Evolutionary conservation across 495 filamentous ascomycete genomes (phyloP), one percentile per base, ranked within the genome.

Genomic region (Daldinia caldariorum): DNA sequence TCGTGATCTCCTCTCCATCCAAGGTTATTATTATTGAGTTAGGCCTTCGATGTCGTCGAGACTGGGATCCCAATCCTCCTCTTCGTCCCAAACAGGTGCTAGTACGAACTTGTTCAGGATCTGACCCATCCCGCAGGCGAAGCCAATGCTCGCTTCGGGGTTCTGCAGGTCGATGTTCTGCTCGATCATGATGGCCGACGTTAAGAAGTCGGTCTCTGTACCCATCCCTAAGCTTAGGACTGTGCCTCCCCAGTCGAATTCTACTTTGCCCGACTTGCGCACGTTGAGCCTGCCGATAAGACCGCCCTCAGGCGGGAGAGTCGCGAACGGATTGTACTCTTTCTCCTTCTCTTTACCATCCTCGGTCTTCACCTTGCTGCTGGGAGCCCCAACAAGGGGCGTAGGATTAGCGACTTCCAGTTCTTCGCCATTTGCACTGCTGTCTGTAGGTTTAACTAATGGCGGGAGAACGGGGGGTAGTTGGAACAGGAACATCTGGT

Each of bases 401-500:
- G 82, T 83, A 22, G 82, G 78, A 22, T 79, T 76, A 34, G 79
- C 69, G 41, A 54, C 69, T 20, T 70, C 75, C 14, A 70, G 45
- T 13, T 75, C 61, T 10, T 53, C 61, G n/a, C 63, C 35, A 16
- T 37, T 34, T 9, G 71, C 54, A 14, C 71, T 64, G 1, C 71
- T 64, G 1, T 76, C 67, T 6, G 69, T 47, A 16, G 66, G 71
- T 38, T 81, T 81, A 1, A 70, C 63, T 61, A 90, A 78, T 3
- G 85, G 83, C 16, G 89, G 88, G 0, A 90, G 77, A 14, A 87
- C 80, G 12, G 86, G 84, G 18, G 89, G 89, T 61, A 91, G 82
- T 75, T 90, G 89, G 77, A 91, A 89, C 54, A 90, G 80, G 60
- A 88, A 90, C 63, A 89, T 76, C 51, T 84, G 82, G 26, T 85